Percentiles rank a stretch among this genome's conserved stretches.
These are phyloP conservation scores for Cercospora sp. DNA, from an alignment of 2,329 filamentous ascomycete genomes.

Conservation along the genomic window DNA sequence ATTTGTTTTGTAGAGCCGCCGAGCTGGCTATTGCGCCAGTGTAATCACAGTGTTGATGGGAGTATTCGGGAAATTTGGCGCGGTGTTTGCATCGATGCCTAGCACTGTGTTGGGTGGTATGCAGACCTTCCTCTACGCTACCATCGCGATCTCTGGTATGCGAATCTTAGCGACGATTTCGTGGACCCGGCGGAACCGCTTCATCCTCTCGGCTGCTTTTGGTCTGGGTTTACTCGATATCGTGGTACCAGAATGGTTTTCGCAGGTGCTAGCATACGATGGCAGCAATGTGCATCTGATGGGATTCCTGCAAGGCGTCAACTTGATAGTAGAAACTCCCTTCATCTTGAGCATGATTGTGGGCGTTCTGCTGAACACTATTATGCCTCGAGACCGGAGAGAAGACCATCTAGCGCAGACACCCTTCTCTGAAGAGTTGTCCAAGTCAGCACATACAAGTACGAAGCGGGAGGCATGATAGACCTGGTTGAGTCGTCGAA, in stretches of 20 bases:
- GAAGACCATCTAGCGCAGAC: background rate
- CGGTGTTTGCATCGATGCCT: constrained; percentile 27
- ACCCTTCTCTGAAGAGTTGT: background rate
- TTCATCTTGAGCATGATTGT: constrained; percentile 27
- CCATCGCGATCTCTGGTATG: constrained; percentile 74
- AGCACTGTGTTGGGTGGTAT: constrained; percentile 45
- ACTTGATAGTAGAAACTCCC: constrained; percentile 27
- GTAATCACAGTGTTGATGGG: constrained; percentile 26
- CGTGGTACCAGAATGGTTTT: constrained; percentile 26
- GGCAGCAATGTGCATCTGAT: constrained; percentile 22
- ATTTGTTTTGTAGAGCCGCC: constrained; percentile 19
- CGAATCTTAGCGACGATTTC: constrained; percentile 68
- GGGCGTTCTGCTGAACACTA: constrained; percentile 25
- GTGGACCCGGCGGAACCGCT: constrained; percentile 74
- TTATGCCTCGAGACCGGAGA: constrained; percentile 26
- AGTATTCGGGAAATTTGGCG: constrained; percentile 26
- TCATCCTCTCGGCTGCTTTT: constrained; percentile 59
- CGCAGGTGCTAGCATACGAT: constrained; percentile 20
- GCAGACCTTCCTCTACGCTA: constrained; percentile 73
- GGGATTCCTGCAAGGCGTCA: constrained; percentile 27
- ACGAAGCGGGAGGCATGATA: background rate
- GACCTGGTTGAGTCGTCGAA: background rate
- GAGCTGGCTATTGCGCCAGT: constrained; percentile 25
- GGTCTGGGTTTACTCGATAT: constrained; percentile 26
- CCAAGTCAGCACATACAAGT: background rate